These are phyloP conservation scores for Casaregolazyma lundiana DNA, from an alignment of 1,139 yeast genomes.

Conservation along the genomic window DNA sequence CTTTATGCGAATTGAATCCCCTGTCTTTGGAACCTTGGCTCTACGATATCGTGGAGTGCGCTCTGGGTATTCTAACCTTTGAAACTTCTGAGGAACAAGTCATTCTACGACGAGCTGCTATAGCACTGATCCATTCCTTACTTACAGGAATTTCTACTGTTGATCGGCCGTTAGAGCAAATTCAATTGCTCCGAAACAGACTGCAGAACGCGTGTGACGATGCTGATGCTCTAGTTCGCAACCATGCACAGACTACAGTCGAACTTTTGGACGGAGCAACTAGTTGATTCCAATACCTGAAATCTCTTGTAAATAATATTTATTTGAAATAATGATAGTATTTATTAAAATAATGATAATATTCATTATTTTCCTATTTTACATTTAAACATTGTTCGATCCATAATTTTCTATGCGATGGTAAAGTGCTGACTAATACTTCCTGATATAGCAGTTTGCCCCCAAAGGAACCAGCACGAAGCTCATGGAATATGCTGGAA, in stretches of 20 bases:
- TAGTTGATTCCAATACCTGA: not conserved
- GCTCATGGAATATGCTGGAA: conserved; percentile 9
- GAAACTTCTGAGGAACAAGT: conserved; percentile 47
- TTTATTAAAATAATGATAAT: conserved; percentile 6
- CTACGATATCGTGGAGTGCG: conserved; percentile 63
- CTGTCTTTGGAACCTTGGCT: conserved; percentile 47
- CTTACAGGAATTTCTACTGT: conserved; percentile 29
- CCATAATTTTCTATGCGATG: not conserved
- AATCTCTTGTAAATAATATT: conserved; percentile 3
- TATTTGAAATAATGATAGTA: not conserved
- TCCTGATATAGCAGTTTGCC: not conserved
- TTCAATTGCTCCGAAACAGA: conserved; percentile 21
- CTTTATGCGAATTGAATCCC: conserved; percentile 55
- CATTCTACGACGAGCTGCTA: conserved; percentile 69
- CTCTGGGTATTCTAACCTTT: conserved; percentile 64
- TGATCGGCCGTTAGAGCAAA: conserved; percentile 17
- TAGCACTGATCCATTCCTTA: conserved; percentile 64
- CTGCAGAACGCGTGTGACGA: conserved; percentile 22
- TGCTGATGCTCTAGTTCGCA: conserved; percentile 27
- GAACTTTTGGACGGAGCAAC: conserved; percentile 1
- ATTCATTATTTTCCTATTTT: not conserved
- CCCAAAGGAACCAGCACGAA: conserved; percentile 6
- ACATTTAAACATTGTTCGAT: not conserved
- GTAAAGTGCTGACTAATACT: not conserved
- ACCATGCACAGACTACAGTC: conserved; percentile 22